Evolutionary conservation across 768 basidiomycete genomes (phyloP).

Genomic region (Termitomyces sp.): DNA sequence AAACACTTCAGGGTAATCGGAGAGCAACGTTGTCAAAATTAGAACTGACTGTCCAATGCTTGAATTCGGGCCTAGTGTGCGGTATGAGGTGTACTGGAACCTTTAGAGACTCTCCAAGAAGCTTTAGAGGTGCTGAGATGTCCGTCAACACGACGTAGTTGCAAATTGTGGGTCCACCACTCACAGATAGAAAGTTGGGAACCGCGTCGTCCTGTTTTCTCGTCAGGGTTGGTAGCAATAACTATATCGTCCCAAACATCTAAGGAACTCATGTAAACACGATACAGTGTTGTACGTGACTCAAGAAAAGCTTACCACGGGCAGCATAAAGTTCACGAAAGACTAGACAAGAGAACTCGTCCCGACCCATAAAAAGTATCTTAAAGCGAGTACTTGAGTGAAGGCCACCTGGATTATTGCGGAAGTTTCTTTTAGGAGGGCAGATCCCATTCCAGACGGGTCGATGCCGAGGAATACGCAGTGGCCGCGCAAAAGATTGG

Average conservation of each 20-base stretch:
- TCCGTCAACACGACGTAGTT: slow-evolving; percentile 6
- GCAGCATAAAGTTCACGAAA: slow-evolving; percentile 60
- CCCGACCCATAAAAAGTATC: slow-evolving; percentile 87
- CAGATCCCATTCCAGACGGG: background rate
- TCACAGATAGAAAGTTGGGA: slow-evolving; percentile 53
- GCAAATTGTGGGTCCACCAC: slow-evolving; percentile 12
- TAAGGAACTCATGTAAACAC: slow-evolving; percentile 24
- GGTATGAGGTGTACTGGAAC: slow-evolving; percentile 63
- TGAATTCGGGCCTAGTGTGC: slow-evolving; percentile 51
- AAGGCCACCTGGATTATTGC: background rate
- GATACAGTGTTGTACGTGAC: background rate
- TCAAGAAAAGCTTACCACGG: slow-evolving; percentile 37
- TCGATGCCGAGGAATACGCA: background rate
- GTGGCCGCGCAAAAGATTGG: background rate
- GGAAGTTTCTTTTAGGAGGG: background rate
- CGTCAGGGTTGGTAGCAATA: slow-evolving; percentile 72
- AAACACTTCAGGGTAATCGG: background rate
- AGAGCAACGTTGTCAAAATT: background rate
- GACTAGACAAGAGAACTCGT: slow-evolving; percentile 79
- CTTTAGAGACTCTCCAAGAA: slow-evolving; percentile 45
- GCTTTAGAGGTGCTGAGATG: slow-evolving; percentile 63
- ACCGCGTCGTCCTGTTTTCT: slow-evolving; percentile 56
- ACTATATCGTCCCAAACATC: slow-evolving; percentile 73
- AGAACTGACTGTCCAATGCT: slow-evolving; percentile 53
- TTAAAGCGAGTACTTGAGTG: slow-evolving; percentile 37